phyloP scores from a whole-genome alignment of 176 grass and related monocot species.

The Elaeis guineensis region DNA sequence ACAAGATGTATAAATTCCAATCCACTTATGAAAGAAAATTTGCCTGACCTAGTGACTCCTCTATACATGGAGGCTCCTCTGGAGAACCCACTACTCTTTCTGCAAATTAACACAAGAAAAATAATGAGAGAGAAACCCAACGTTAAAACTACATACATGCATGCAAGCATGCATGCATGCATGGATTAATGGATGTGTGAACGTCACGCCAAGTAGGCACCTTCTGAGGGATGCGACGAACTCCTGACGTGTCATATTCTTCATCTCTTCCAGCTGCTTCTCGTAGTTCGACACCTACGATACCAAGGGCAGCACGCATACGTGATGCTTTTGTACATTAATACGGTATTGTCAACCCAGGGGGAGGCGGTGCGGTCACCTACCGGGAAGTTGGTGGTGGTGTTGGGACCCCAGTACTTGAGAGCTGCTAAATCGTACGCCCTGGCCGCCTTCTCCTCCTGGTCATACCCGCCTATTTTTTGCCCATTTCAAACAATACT shows the following conservation, averaged over 20 bases:
- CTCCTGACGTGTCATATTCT: constrained; percentile 92
- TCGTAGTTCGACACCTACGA: constrained; percentile 65
- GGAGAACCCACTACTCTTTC: constrained; percentile 96
- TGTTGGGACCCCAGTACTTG: constrained; percentile 82
- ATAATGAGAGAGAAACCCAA: no score
- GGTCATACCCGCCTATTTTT: constrained; percentile 75
- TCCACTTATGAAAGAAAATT: no score
- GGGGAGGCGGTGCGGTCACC: not conserved
- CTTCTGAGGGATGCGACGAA: constrained; percentile 88
- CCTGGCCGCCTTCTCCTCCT: constrained; percentile 87
- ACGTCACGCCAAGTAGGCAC: constrained; percentile 11
- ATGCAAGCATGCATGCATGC: constrained; percentile 2
- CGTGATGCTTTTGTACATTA: no score
- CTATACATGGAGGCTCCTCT: constrained; percentile 95
- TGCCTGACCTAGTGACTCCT: constrained; percentile 71
- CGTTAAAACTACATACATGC: not conserved
- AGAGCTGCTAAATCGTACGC: constrained; percentile 86
- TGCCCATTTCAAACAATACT: not conserved
- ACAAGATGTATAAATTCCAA: no score
- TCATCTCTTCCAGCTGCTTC: constrained; percentile 91
- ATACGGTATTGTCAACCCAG: no score
- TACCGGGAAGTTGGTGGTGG: constrained; percentile 92
- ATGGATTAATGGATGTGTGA: constrained; percentile 34
- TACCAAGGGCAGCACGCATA: no score
- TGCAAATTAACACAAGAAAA: constrained; percentile 18